A percentile compares a stretch with the other conserved stretches of the same genome.
These are phyloP conservation scores for Proliferodiscus dingleyae DNA, from an alignment of 2,329 filamentous ascomycete species.

Conservation along the genomic window DNA sequence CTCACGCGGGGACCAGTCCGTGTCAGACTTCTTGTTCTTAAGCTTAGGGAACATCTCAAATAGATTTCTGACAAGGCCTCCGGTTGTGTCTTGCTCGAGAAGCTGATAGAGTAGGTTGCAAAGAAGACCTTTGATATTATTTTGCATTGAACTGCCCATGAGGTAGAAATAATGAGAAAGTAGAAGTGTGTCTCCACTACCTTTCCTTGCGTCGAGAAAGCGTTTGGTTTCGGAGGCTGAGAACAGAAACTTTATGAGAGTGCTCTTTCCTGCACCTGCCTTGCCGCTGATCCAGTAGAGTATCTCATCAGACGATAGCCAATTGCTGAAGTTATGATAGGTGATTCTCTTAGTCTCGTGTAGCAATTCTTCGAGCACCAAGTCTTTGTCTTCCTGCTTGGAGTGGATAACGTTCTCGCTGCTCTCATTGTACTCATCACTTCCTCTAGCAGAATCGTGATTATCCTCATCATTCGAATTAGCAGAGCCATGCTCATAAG, in stretches of 20 bases:
- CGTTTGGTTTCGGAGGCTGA: background rate
- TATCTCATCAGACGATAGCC: background rate
- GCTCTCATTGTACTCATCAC: too few species aligned
- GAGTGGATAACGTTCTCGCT: too few species aligned
- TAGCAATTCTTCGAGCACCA: background rate
- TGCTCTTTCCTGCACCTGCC: conserved; percentile 3
- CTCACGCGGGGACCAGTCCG: background rate
- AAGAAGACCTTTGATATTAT: conserved; percentile 2
- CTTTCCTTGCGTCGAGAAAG: background rate
- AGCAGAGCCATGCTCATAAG: too few species aligned
- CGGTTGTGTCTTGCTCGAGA: background rate
- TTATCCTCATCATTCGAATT: too few species aligned
- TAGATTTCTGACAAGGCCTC: background rate
- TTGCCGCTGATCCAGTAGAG: conserved; percentile 5
- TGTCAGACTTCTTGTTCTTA: background rate
- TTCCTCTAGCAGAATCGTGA: too few species aligned
- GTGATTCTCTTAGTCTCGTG: background rate
- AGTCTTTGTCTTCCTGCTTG: background rate
- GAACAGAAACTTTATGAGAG: conserved; percentile 1
- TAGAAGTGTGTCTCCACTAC: background rate
- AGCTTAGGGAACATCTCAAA: background rate
- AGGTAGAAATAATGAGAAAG: conserved; percentile 2
- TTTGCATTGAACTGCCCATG: background rate
- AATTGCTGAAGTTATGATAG: background rate
- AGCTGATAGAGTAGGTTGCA: conserved; percentile 1